Evolutionary conservation across 306 rosid genomes (phyloP), one percentile per base, ranked within the genome.

Genomic region (Pachyrhizus erosus): DNA sequence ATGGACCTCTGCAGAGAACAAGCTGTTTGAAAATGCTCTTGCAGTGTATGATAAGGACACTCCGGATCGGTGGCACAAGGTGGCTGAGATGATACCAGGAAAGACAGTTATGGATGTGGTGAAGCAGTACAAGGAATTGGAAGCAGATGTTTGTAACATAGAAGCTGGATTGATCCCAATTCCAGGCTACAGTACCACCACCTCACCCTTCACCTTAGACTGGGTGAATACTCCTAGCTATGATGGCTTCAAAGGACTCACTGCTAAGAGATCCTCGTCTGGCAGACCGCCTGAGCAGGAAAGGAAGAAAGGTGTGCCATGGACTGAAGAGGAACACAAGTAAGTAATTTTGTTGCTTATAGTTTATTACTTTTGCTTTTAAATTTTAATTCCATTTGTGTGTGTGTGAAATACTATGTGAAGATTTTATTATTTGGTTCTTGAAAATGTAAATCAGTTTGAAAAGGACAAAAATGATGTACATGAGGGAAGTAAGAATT

Each of bases 251-350:
- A 82, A 83, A 20, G 93, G 89, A 11, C 33, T 92, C 61, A 82
- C 83, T 51, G 87, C 92, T 1, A 92, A 88, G 90, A 87, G 93
- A 87, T 70, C 91, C 20, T 74, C 89, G 3, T 81, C 96, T 0
- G 77, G 73, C 0, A 84, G 93, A 72, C 71, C 93, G 2, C 61
- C 86, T 18, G 98, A 93, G 45, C 93, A 93, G 58, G 99, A 93
- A 83, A 86, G 96, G 86, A 92, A 89, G 88, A 94, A 94, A 75
- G 99, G 97, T 20, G 91, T 96, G 42, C 98, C 99, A 1, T 96
- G 99, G 98, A 94, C 97, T 0, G 98, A 94, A 82, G 98, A 94
- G 1, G 99, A 96, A 78, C 99, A 96, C 67, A 96, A 86, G 99
- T 96, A 82, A 89, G 72, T 60, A 6, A 60, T 87, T 75, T 31